A percentile compares a stretch with the other conserved stretches of the same genome.
phyloP scores from a whole-genome alignment of 768 basidiomycete species.

The Calocybe cyanea region DNA sequence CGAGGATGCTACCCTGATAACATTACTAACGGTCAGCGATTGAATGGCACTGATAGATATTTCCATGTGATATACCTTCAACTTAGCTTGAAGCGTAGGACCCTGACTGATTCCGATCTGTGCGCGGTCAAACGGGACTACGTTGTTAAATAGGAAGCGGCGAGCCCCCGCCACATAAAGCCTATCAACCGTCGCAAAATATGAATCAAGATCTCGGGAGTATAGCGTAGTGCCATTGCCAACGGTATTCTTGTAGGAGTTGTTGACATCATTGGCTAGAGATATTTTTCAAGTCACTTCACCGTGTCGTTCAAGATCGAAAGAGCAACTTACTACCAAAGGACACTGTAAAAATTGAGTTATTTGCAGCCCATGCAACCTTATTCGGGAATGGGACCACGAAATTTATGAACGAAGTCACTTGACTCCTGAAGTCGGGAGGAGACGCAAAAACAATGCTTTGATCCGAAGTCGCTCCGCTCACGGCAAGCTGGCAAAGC shows the following conservation, averaged over 20 bases:
- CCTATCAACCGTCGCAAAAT: constrained; percentile 17
- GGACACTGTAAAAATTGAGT: constrained; percentile 18
- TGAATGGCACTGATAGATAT: background rate
- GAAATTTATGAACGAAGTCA: constrained; percentile 15
- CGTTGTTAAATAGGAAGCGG: constrained; percentile 20
- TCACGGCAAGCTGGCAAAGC: constrained; percentile 16
- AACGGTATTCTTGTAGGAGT: constrained; percentile 14
- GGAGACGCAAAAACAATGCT: constrained; percentile 17
- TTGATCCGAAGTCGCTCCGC: constrained; percentile 17
- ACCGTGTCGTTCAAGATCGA: background rate
- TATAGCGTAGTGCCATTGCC: constrained; percentile 19
- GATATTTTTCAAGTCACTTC: background rate
- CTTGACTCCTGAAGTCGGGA: constrained; percentile 20
- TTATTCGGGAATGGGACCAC: constrained; percentile 15
- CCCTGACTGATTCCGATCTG: constrained; percentile 16
- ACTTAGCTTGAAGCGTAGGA: constrained; percentile 13
- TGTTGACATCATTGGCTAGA: constrained; percentile 21
- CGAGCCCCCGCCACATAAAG: constrained; percentile 19
- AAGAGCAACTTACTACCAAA: constrained; percentile 18
- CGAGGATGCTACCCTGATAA: constrained; percentile 15
- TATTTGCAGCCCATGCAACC: constrained; percentile 16
- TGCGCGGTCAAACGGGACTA: constrained; percentile 20
- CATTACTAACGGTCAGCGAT: background rate
- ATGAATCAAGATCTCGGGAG: constrained; percentile 15
- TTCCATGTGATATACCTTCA: constrained; percentile 10